Evolutionary conservation across 106 monocot genomes (phyloP).

Genomic region (Ottelia alismoides): DNA sequence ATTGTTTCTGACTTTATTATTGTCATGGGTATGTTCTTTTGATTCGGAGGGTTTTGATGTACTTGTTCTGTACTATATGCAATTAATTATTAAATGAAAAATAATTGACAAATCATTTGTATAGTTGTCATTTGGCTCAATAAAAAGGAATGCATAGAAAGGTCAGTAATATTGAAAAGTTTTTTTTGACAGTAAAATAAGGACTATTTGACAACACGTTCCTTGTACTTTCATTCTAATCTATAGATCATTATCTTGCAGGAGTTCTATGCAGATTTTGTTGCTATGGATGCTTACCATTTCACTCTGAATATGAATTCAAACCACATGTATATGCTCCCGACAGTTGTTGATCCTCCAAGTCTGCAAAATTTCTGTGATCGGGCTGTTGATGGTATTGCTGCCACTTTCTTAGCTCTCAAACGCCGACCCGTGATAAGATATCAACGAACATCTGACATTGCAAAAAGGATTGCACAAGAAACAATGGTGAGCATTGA

Average conservation of each 20-base stretch:
- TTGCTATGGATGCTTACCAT: conserved; percentile 89
- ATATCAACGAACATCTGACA: conserved; percentile 91
- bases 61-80: too few relatives aligned
- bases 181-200: too few relatives aligned
- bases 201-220: too few relatives aligned
- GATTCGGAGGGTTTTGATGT: too few relatives aligned
- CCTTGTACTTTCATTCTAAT: too few relatives aligned
- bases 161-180: too few relatives aligned
- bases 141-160: too few relatives aligned
- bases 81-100: too few relatives aligned
- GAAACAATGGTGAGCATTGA: conserved; percentile 82
- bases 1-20: too few relatives aligned
- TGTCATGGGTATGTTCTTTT: too few relatives aligned
- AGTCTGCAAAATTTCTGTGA: conserved; percentile 86
- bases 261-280: conserved; percentile 98
- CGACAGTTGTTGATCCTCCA: conserved; percentile 78
- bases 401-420: conserved; percentile 80
- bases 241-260: conserved; percentile 46
- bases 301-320: conserved; percentile 73
- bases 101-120: too few relatives aligned
- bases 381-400: conserved; percentile 87
- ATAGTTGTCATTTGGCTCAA: too few relatives aligned
- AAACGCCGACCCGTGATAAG: conserved; percentile 97
- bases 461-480: conserved; percentile 90
- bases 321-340: conserved; percentile 96